A percentile compares a stretch with the other conserved stretches of the same genome.
Conservation (phyloP, 805 yeast species). For the Brettanomyces sp. region DNA sequence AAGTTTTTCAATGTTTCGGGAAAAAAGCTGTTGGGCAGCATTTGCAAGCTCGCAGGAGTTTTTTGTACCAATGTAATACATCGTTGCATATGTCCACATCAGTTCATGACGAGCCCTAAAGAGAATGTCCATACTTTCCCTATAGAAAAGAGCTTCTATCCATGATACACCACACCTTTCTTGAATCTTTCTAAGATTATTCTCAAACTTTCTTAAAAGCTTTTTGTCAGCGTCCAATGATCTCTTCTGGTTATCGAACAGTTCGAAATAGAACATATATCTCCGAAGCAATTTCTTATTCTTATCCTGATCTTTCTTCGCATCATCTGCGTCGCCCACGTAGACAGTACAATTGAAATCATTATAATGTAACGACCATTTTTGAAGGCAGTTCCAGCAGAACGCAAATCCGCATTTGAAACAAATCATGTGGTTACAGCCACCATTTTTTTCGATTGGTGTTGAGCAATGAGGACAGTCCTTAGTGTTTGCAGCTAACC, state of each 20-base stretch:
- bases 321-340: constrained; percentile 38
- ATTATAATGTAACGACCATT: constrained; percentile 64
- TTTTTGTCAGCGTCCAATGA: constrained; percentile 66
- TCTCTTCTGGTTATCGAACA: constrained; percentile 66
- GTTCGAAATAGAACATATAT: constrained; percentile 66
- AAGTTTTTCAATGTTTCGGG: constrained; percentile 21
- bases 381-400: constrained; percentile 86
- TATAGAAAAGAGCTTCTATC: constrained; percentile 80
- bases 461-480: constrained; percentile 77
- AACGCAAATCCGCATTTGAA: constrained; percentile 67
- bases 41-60: constrained; percentile 58
- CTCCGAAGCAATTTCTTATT: constrained; percentile 46
- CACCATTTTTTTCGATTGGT: constrained; percentile 86
- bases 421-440: constrained; percentile 96
- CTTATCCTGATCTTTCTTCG: constrained; percentile 28
- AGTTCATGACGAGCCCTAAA: constrained; percentile 64
- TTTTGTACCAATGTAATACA: constrained; percentile 47
- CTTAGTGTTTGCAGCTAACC: constrained; percentile 81
- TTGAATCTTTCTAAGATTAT: constrained; percentile 56
- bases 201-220: constrained; percentile 54
- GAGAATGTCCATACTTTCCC: constrained; percentile 59
- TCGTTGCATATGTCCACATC: constrained; percentile 86
- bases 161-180: constrained; percentile 59
- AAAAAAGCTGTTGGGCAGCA: constrained; percentile 16
- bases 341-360: constrained; percentile 46